Percentiles rank a stretch among this genome's conserved stretches.
phyloP scores from a whole-genome alignment of 441 rosid species.

The Rhodomyrtus psidioides region DNA sequence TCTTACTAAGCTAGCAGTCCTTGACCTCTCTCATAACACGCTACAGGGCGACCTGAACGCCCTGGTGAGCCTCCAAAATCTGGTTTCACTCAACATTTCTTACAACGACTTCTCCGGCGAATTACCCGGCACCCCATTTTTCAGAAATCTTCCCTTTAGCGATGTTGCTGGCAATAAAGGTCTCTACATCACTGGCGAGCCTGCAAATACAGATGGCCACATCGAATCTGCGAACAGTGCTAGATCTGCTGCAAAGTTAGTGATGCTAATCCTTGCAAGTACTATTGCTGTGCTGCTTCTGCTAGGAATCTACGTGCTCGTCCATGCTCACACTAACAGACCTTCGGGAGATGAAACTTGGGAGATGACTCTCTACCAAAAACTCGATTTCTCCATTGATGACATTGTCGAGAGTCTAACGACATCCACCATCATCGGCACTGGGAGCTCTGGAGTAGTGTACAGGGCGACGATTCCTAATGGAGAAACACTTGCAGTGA shows the following conservation, averaged over 20 bases:
- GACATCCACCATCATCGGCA: slow-evolving; percentile 80
- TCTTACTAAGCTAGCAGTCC: slow-evolving; percentile 61
- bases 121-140: slow-evolving; percentile 71
- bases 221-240: background rate
- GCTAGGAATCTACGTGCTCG: slow-evolving; percentile 48
- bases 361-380: slow-evolving; percentile 80
- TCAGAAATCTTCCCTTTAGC: slow-evolving; percentile 59
- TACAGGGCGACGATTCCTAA: slow-evolving; percentile 59
- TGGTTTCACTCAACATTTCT: slow-evolving; percentile 79
- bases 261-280: slow-evolving; percentile 62
- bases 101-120: slow-evolving; percentile 79
- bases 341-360: slow-evolving; percentile 41
- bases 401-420: slow-evolving; percentile 49
- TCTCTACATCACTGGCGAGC: slow-evolving; percentile 31
- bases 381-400: slow-evolving; percentile 70
- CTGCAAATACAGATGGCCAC: background rate
- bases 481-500: slow-evolving; percentile 78
- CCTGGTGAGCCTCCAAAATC: slow-evolving; percentile 65
- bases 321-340: slow-evolving; percentile 30
- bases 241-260: slow-evolving; percentile 48
- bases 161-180: slow-evolving; percentile 68
- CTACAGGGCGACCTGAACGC: slow-evolving; percentile 50
- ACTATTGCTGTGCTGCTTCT: slow-evolving; percentile 56
- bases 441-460: slow-evolving; percentile 95
- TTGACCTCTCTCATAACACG: slow-evolving; percentile 80